Evolutionary conservation across 306 rosid species (phyloP).

Genomic region (Biancaea sappan): DNA sequence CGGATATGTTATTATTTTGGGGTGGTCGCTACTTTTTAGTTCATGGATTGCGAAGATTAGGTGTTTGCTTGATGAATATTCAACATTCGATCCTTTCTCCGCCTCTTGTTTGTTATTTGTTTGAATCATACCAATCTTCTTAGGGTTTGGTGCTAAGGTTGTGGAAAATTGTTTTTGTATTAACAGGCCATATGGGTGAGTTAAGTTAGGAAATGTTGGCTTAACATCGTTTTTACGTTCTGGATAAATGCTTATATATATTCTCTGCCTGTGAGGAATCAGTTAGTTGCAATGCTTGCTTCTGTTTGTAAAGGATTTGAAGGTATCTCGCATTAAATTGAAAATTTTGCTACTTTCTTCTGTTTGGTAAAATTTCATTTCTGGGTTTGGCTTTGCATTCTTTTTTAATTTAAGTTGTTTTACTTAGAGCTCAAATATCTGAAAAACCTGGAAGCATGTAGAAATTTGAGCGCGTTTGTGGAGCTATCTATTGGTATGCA

Average conservation of each 20-base stretch:
- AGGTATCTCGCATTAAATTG: background rate
- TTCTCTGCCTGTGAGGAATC: background rate
- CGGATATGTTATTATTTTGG: conserved; percentile 25
- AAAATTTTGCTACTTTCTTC: background rate
- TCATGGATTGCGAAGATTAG: conserved; percentile 32
- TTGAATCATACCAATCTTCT: conserved; percentile 26
- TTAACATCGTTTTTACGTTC: background rate
- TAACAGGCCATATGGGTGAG: background rate
- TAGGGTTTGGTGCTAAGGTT: conserved; percentile 40
- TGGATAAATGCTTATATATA: background rate
- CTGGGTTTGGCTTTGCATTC: background rate
- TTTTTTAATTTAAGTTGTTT: background rate
- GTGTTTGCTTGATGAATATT: conserved; percentile 43
- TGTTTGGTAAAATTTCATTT: background rate
- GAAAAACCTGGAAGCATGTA: background rate
- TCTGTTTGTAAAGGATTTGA: background rate
- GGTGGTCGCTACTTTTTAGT: conserved; percentile 25
- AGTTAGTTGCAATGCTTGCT: background rate
- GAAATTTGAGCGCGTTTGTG: background rate
- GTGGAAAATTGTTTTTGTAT: conserved; percentile 27
- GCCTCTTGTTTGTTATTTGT: background rate
- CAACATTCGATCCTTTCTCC: conserved; percentile 34
- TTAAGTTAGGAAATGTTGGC: background rate
- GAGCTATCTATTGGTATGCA: conserved; percentile 16
- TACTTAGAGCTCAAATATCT: background rate